Evolutionary conservation across 192 early-diverging fungal genomes (phyloP), one percentile per base, ranked within the genome.

Genomic region (Lobosporangium transversale): DNA sequence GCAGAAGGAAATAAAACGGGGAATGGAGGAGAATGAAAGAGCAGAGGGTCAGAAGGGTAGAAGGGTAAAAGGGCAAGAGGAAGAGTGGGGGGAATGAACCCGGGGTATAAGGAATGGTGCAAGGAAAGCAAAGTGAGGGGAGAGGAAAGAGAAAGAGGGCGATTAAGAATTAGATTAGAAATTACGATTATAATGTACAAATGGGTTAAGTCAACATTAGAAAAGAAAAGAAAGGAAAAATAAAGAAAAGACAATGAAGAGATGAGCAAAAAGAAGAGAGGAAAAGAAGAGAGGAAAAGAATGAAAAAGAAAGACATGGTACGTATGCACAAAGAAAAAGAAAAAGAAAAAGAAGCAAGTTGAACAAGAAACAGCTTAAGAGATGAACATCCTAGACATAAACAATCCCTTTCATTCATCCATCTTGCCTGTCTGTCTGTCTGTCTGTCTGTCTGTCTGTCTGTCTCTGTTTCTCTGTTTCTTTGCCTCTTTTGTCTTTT

Each of bases 331-430:
- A n/a, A n/a, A n/a, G n/a, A n/a, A n/a, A n/a, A n/a, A n/a, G n/a
- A n/a, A n/a, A 26, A 45, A 53, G 29, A 40, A 62, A 11, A 51
- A 51, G 24, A 40, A 20, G 51, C 35, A 27, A 36, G n/a, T n/a
- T n/a, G n/a, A n/a, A 61, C 27, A 18, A 31, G 49, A 42, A 52
- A 35, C 36, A 62, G 48, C 10, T 20, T 14, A 26, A 15, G 49
- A 27, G 40, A 48, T 20, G 20, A 14, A 45, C 11, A 62, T 14
- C 8, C 7, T 14, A 42, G 15, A 14, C 6, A 35, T 10, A 31
- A 10, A 45, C 20, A n/a, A 44, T 21, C 12, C 24, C 18, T 11
- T 17, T 58, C 21, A 44, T 12, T 23, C 11, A 14, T 18, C 32
- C 26, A 11, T 36, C 24, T 12, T 27, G 8, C 6, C 32, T 31